phyloP scores from a whole-genome alignment of 148 eudicot genomes.

The Hydrangea macrophylla region DNA sequence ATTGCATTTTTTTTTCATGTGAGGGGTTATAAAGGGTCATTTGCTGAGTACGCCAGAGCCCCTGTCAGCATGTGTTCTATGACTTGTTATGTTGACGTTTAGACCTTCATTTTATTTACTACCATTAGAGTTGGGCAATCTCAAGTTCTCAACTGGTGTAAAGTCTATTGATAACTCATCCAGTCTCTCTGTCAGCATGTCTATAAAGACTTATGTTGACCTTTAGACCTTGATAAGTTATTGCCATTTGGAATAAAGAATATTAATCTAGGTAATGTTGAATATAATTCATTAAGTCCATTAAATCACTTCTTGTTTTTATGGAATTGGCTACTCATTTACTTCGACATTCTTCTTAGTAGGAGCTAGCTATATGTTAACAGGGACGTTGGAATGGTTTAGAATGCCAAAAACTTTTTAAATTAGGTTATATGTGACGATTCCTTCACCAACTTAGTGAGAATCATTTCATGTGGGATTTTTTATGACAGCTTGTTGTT shows the following conservation, averaged over 20 bases:
- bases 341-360: neutral
- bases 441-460: neutral
- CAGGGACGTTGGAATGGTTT: neutral
- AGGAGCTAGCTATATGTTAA: neutral
- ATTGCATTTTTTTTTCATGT: too few species aligned
- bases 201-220: too few species aligned
- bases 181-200: too few species aligned
- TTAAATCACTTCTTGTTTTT: too few species aligned
- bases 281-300: neutral
- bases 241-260: too few species aligned
- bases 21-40: too few species aligned
- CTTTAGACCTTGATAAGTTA: too few species aligned
- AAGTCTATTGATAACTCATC: too few species aligned
- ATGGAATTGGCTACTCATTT: neutral
- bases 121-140: neutral
- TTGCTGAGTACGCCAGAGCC: neutral
- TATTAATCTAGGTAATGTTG: too few species aligned
- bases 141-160: too few species aligned
- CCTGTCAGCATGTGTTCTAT: neutral
- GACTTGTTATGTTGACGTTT: neutral
- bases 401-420: neutral
- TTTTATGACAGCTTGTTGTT: constrained; percentile 3
- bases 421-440: too few species aligned
- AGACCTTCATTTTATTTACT: neutral
- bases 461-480: neutral